phyloP scores from a whole-genome alignment of 495 filamentous ascomycete species.

The Echria macrotheca region DNA sequence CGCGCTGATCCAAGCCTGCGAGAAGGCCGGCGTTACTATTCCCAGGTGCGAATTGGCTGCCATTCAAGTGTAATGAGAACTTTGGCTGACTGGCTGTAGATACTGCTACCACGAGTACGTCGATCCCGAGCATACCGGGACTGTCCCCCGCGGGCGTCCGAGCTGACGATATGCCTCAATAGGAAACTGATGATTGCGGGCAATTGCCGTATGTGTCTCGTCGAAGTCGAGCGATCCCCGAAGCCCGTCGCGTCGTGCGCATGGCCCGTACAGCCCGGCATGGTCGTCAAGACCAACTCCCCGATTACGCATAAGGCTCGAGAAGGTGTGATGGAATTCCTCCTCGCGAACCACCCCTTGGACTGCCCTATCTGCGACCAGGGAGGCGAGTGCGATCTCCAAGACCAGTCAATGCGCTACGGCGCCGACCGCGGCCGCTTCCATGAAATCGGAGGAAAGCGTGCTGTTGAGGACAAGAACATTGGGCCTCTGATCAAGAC shows the following conservation, averaged over 20 bases:
- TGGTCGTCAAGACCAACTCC: slow-evolving; percentile 98
- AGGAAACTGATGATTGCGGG: slow-evolving; percentile 97
- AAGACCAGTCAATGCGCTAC: slow-evolving; percentile 99
- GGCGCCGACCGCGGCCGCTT: slow-evolving; percentile 94
- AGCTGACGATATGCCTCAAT: slow-evolving; percentile 32
- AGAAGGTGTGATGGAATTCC: slow-evolving; percentile 98
- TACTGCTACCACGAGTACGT: slow-evolving; percentile 97
- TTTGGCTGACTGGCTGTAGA: slow-evolving; percentile 50
- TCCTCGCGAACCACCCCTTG: slow-evolving; percentile 93
- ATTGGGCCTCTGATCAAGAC: slow-evolving; percentile 98
- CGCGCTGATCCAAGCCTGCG: slow-evolving; percentile 96
- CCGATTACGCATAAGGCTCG: slow-evolving; percentile 93
- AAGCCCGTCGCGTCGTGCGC: slow-evolving; percentile 98
- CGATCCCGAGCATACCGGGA: slow-evolving; percentile 13
- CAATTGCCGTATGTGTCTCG: slow-evolving; percentile 99
- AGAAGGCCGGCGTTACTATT: slow-evolving; percentile 89
- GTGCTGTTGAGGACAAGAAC: slow-evolving; percentile 98
- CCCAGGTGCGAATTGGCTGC: slow-evolving; percentile 55
- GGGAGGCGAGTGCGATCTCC: slow-evolving; percentile 96
- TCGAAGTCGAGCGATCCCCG: slow-evolving; percentile 91
- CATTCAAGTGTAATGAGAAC: slow-evolving; percentile 2
- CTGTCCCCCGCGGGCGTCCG: slow-evolving; percentile 3
- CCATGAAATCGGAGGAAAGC: slow-evolving; percentile 90
- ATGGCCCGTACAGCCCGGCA: slow-evolving; percentile 96
- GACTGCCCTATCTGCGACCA: slow-evolving; percentile 99